These are phyloP conservation scores for Dendryphion nanum DNA, from an alignment of 2,329 filamentous ascomycete species.

Conservation along the genomic window DNA sequence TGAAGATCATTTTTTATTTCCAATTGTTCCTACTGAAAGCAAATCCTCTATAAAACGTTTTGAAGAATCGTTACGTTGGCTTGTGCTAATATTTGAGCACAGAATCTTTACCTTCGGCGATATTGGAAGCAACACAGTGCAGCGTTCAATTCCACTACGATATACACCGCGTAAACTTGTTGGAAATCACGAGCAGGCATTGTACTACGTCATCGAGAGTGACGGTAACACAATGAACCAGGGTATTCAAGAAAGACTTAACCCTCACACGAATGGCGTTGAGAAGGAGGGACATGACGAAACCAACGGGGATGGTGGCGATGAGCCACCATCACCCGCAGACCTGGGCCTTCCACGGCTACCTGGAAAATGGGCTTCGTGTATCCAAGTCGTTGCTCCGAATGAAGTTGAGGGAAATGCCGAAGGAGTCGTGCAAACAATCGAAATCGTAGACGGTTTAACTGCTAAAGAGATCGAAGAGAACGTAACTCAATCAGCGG, in stretches of 20 bases:
- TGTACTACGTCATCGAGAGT: slow-evolving; percentile 92
- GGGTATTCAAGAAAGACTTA: slow-evolving; percentile 69
- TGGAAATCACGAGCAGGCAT: slow-evolving; percentile 80
- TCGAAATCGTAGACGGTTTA: no score
- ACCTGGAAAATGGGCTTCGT: slow-evolving; percentile 89
- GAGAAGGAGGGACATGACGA: slow-evolving; percentile 56
- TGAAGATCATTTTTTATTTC: slow-evolving; percentile 54
- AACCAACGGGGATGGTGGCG: slow-evolving; percentile 27
- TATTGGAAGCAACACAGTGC: slow-evolving; percentile 78
- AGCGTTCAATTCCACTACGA: slow-evolving; percentile 79
- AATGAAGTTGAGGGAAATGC: no score
- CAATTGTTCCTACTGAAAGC: slow-evolving; percentile 98
- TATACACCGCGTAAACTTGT: slow-evolving; percentile 89
- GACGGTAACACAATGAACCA: slow-evolving; percentile 89
- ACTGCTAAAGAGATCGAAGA: no score
- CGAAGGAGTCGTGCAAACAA: slow-evolving; percentile 68
- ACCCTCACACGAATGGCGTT: slow-evolving; percentile 54
- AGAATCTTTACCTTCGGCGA: slow-evolving; percentile 89
- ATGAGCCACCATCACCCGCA: slow-evolving; percentile 58
- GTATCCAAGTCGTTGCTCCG: slow-evolving; percentile 89
- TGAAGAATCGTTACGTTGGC: no score
- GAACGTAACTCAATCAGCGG: slow-evolving; percentile 85
- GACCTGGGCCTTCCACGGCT: slow-evolving; percentile 89
- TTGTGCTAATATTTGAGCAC: neutral
- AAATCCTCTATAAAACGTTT: no score